Percentiles rank a stretch among this genome's conserved stretches.
Conservation (phyloP, 129 eudicot genomes). For the Artemisia argyi region DNA sequence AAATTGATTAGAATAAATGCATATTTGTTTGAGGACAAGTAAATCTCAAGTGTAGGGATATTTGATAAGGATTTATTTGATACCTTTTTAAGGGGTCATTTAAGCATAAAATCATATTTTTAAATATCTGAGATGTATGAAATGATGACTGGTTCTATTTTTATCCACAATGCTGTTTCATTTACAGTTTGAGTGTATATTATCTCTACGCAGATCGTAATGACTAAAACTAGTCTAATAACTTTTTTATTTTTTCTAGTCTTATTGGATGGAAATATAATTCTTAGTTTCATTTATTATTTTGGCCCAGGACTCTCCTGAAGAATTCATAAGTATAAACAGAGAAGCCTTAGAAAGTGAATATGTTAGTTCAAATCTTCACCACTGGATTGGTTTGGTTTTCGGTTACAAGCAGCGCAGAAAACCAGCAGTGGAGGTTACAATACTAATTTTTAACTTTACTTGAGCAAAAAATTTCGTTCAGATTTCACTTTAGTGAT, state of each 20-base stretch:
- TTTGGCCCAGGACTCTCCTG: constrained; percentile 76
- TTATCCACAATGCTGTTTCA: too few species aligned
- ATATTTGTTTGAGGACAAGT: too few species aligned
- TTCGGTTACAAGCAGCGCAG: constrained; percentile 99
- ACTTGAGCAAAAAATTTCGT: background rate
- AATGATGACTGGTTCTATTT: background rate
- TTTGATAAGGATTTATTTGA: too few species aligned
- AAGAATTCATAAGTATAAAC: constrained; percentile 77
- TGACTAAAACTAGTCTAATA: background rate
- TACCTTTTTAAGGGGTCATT: too few species aligned
- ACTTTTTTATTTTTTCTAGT: background rate
- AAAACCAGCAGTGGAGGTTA: constrained; percentile 98
- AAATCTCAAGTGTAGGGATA: too few species aligned
- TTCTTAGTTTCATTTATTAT: constrained; percentile 12
- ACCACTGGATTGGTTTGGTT: constrained; percentile 91
- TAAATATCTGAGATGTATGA: too few species aligned
- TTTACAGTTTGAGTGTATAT: background rate
- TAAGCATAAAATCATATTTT: too few species aligned
- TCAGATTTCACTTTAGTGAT: constrained; percentile 18
- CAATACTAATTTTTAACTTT: constrained; percentile 5
- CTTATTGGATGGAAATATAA: background rate
- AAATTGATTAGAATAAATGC: too few species aligned
- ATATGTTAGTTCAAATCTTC: constrained; percentile 96
- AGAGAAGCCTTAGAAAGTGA: constrained; percentile 99
- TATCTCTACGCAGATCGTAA: background rate